These are phyloP conservation scores for Parathielavia hyrcaniae DNA, from an alignment of 495 filamentous ascomycete species.

Conservation along the genomic window DNA sequence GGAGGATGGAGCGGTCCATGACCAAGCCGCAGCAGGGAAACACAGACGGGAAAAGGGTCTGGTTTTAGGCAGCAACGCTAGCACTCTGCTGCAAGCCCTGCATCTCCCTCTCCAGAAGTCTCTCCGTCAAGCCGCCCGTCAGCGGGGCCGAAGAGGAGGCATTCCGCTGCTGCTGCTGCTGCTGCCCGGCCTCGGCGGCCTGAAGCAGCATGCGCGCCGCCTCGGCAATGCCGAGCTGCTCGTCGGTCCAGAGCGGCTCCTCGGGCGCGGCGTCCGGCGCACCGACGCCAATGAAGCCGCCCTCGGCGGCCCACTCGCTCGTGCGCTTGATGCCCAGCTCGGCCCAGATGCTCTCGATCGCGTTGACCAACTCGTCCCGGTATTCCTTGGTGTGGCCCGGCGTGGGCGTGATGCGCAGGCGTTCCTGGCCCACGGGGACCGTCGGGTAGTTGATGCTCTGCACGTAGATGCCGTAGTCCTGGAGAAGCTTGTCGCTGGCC, in stretches of 20 bases:
- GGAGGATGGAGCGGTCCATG: background rate
- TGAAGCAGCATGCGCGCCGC: conserved; percentile 27
- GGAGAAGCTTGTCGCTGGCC: conserved; percentile 80
- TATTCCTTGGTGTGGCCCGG: conserved; percentile 80
- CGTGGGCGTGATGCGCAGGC: conserved; percentile 90
- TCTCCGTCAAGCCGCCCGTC: conserved; percentile 21
- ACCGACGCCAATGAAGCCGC: conserved; percentile 91
- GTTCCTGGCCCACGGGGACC: conserved; percentile 91
- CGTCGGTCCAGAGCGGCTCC: conserved; percentile 74
- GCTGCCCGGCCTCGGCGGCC: conserved; percentile 24
- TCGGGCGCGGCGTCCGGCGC: conserved; percentile 51
- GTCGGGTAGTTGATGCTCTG: conserved; percentile 99
- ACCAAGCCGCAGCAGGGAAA: background rate
- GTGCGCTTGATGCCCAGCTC: conserved; percentile 85
- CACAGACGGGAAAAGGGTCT: background rate
- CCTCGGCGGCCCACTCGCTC: conserved; percentile 80
- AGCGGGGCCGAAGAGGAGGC: background rate
- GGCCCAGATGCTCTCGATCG: conserved; percentile 79
- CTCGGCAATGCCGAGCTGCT: conserved; percentile 67
- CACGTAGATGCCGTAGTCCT: conserved; percentile 88
- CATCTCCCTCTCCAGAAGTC: conserved; percentile 24
- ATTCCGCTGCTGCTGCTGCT: conserved; percentile 14
- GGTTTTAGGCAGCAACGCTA: conserved; percentile 22
- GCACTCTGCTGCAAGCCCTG: conserved; percentile 16
- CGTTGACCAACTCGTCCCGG: conserved; percentile 76